Evolutionary conservation across 2,329 filamentous ascomycete genomes (phyloP), one percentile per base, ranked within the genome.

Genomic region (Diplodia corticola): DNA sequence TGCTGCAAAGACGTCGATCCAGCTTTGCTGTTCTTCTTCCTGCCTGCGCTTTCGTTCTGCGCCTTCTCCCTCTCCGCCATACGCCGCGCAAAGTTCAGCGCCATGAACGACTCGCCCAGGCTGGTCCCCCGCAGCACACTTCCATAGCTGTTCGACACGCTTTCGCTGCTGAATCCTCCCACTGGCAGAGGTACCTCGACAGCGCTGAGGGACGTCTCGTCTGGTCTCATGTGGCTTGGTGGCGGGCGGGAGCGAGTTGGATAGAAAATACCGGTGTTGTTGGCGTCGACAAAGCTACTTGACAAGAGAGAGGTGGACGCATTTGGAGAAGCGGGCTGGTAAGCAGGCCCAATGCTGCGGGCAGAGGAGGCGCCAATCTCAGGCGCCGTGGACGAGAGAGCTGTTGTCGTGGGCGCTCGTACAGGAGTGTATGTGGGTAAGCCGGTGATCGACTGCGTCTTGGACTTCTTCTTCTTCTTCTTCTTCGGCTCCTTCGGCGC

Each of bases 181-280:
- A 63, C 64, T 3, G 64, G 64, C 3, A 66, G 57, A 6, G 64
- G 64, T 4, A 66, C 64, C 5, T 66, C n/a, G 48, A 66, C 57
- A 22, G 64, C 64, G 13, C 51, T 54, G n/a, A 66, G 49, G 20
- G 55, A 60, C 12, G 55, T 49, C 28, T 55, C 51, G 26, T 60
- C 35, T 5, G 64, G 64, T 1, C 55, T 35, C 33, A 66, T 33
- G 15, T 44, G 35, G 37, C 64, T 66, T 5, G 64, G 55, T 3
- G 64, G 64, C 6, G 64, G 64, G 24, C 64, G 48, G 3, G 55
- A 30, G 22, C 49, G 55, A 17, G 64, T 66, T 7, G 64, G 54
- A 35, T 66, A 66, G 64, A 59, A 66, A n/a, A 60, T 48, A 7
- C 64, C 64, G 22, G 54, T 59, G 46, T 66, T 66, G 54, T 60